Base-by-base conservation (phyloP, 352 stramenopile species). In the Hyaloperonospora arabidopsidis region DNA sequence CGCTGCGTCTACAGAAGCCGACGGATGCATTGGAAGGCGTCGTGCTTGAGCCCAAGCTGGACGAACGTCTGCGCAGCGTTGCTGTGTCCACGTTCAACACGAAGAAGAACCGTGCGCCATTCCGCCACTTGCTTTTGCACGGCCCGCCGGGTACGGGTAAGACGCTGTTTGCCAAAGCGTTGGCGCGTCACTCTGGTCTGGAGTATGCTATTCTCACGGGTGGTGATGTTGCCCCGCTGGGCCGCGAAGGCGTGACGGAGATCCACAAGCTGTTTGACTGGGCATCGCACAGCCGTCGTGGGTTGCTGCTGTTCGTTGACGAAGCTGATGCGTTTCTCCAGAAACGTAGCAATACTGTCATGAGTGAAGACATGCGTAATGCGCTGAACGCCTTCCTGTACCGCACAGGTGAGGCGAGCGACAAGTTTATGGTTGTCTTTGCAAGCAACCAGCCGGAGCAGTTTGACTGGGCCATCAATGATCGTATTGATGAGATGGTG, bases 341-440 rank as follows among this genome's bases (percentile, higher is more conserved):
- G 68, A 98, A 96, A 74, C 87, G 97, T 63, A 97, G 95, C 59
- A 92, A 94, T 62, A 82, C 79, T 19, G 79, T 90, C 45, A 95
- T 95, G 82, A 92, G 79, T 46, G 97, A 99, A 71, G 95, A 98
- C 84, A 95, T 98, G 82, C 91, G 96, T 29, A 99, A 99, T 72
- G 96, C 97, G 32, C 82, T 99, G 21, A 99, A 99, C 67, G 97
- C 97, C 43, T 98, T 99, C 72, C 76, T 99, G 51, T 99, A 98
- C 79, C 92, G 95, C 59, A 99, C 97, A 21, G 97, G 95, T 32
- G 89, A 95, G 43, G 92, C 96, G 48, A 98, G 91, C 61, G 91
- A 99, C 72, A 97, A 99, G 68, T 99, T 99, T 70, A 99, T 99
- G 96, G 97, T 99, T 63, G 96, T 99, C 45, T 98, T 98, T 65